Evolutionary conservation across 208 protist genomes (phyloP), one percentile per base, ranked within the genome.

Genomic region (Crithidia bombi): DNA sequence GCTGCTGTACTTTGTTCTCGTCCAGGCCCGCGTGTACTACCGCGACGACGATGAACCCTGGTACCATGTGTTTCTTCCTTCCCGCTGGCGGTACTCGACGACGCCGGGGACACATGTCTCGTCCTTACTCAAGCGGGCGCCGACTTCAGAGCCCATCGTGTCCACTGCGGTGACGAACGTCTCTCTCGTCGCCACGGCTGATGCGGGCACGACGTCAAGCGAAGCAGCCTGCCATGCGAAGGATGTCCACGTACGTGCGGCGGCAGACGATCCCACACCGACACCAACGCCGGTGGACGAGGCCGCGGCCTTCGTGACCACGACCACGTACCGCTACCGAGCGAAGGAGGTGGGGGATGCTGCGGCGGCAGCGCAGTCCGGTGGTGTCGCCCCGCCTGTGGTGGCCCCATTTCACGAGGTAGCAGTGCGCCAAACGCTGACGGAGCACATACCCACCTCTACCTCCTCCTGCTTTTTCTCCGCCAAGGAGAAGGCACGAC

Each of bases 1-100:
- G 10, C 38, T 78, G 1, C 32, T 71, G 10, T 82, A 76, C 64
- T 92, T 90, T 61, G 55, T 81, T 28, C 57, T 79, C 2, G 59
- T 69, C n/a, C 81, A 89, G 58, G 81, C 86, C 26, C 57, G 75
- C 2, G 32, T 30, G 10, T 92, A 90, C 66, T 92, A 84, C 67
- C 61, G 86, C 43, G 73, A 81, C 0, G 76, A 70, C 21, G 74
- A 69, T 6, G 68, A 86, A 59, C 59, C 56, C 19, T 79, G 55
- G 77, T 80, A 77, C 51, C 23, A 21, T 32, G 43, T 81, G 11
- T 11, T 66, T 7, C 6, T 69, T 14, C 55, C 51, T 11, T 39
- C 35, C 36, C 51, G 64, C 14, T 75, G 70, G 70, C 70, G 70
- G 3, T 51, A 50, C 57, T 0, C 3, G n/a, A 23, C 52, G n/a